phyloP scores from a whole-genome alignment of 1,284 basidiomycete species.

The Cutaneotrichosporon cyanovorans region DNA sequence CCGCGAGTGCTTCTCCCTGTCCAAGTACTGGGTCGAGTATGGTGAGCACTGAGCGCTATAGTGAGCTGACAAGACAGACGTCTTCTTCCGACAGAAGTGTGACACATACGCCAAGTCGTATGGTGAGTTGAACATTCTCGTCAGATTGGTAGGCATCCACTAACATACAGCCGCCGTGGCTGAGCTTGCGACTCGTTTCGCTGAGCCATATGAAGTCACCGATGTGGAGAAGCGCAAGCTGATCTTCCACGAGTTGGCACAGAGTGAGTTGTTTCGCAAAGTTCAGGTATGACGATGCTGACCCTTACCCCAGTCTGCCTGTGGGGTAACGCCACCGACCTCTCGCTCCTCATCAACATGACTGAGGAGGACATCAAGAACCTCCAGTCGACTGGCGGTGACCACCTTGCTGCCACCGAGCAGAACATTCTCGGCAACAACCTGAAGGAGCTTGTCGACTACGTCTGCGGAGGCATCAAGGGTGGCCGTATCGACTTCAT shows the following conservation, averaged over 20 bases:
- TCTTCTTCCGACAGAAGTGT: constrained; percentile 76
- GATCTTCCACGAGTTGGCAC: constrained; percentile 90
- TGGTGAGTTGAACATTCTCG: not conserved
- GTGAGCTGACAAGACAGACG: constrained; percentile 28
- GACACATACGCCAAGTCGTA: not conserved
- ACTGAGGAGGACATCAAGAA: constrained; percentile 97
- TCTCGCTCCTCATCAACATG: constrained; percentile 96
- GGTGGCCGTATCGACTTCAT: constrained; percentile 82
- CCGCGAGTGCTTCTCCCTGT: constrained; percentile 89
- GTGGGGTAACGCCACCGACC: constrained; percentile 95
- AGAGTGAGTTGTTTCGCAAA: constrained; percentile 50
- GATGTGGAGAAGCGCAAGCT: constrained; percentile 57
- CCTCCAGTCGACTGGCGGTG: constrained; percentile 93
- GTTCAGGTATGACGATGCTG: not conserved
- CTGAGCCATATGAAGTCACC: constrained; percentile 58
- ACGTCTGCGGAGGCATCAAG: constrained; percentile 64
- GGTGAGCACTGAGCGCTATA: constrained; percentile 46
- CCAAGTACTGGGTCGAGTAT: constrained; percentile 84
- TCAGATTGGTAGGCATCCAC: not conserved
- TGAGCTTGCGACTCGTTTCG: constrained; percentile 88
- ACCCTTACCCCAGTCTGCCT: constrained; percentile 61
- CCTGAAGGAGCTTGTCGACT: constrained; percentile 71
- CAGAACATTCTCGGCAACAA: constrained; percentile 60
- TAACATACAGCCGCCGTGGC: constrained; percentile 62
- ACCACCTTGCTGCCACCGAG: constrained; percentile 88